Percentiles rank a stretch among this genome's conserved stretches.
phyloP scores from a whole-genome alignment of 176 grass and related monocot genomes.

The Paspalum vaginatum region DNA sequence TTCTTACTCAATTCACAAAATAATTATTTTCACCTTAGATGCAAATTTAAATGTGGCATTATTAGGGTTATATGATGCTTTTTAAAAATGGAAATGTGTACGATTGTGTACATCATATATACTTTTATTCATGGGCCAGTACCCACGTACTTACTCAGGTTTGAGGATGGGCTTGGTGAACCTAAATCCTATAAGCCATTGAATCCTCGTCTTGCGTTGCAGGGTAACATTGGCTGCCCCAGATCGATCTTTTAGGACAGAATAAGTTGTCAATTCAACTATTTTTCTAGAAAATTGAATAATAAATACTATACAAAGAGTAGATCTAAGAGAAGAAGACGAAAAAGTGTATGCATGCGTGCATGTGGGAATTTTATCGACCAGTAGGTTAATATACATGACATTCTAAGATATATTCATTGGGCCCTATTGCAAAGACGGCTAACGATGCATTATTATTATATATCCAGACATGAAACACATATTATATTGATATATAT shows the following conservation, averaged over 20 bases:
- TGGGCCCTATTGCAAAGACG: slow-evolving; percentile 21
- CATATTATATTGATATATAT: neutral
- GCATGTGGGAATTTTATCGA: too few species aligned
- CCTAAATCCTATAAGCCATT: too few species aligned
- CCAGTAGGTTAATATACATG: slow-evolving; percentile 12
- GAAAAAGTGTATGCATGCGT: neutral
- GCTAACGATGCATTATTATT: slow-evolving; percentile 31
- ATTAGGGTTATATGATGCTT: neutral
- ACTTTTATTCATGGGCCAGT: too few species aligned
- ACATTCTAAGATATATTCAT: slow-evolving; percentile 23
- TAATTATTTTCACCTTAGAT: too few species aligned
- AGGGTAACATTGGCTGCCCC: too few species aligned
- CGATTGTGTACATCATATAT: too few species aligned
- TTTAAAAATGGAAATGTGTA: neutral
- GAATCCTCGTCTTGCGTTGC: too few species aligned
- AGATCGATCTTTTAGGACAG: neutral
- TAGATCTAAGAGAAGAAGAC: neutral
- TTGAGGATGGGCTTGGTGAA: too few species aligned
- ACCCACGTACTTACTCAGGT: too few species aligned
- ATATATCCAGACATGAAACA: neutral
- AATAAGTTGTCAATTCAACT: neutral
- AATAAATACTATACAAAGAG: neutral
- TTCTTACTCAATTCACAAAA: too few species aligned
- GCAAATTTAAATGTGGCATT: too few species aligned
- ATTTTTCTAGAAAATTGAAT: neutral